phyloP scores from a whole-genome alignment of 208 protist genomes.

The Trypanosoma brucei region DNA sequence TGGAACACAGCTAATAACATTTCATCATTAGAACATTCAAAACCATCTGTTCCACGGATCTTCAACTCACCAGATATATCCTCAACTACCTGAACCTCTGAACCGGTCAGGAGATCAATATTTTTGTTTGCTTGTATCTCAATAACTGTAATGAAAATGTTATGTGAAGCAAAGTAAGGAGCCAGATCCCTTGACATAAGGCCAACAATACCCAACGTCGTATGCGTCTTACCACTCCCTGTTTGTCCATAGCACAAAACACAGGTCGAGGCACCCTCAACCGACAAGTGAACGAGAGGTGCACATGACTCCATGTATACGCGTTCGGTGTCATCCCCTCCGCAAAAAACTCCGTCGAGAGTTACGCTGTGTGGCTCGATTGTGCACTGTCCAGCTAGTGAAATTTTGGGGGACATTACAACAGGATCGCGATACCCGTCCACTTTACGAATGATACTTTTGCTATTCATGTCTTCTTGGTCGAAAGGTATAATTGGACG shows the following conservation, averaged over 20 bases:
- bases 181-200: constrained; percentile 52
- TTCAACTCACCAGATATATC: constrained; percentile 78
- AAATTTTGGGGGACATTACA: constrained; percentile 83
- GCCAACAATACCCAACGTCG: constrained; percentile 71
- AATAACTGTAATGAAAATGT: constrained; percentile 73
- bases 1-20: constrained; percentile 79
- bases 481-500: constrained; percentile 82
- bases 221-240: constrained; percentile 90
- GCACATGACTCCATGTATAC: constrained; percentile 79
- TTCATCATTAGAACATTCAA: constrained; percentile 74
- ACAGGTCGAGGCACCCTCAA: constrained; percentile 77
- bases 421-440: constrained; percentile 69
- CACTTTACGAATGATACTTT: constrained; percentile 78
- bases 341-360: constrained; percentile 77
- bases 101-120: constrained; percentile 75
- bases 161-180: constrained; percentile 57
- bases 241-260: constrained; percentile 91
- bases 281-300: constrained; percentile 72
- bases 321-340: constrained; percentile 50
- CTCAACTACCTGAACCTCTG: constrained; percentile 77
- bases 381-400: constrained; percentile 68
- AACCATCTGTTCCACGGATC: constrained; percentile 63
- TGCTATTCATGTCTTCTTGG: constrained; percentile 56
- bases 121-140: constrained; percentile 78
- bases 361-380: constrained; percentile 70